Evolutionary conservation across 768 basidiomycete genomes (phyloP).

Genomic region (Mycena amicta): DNA sequence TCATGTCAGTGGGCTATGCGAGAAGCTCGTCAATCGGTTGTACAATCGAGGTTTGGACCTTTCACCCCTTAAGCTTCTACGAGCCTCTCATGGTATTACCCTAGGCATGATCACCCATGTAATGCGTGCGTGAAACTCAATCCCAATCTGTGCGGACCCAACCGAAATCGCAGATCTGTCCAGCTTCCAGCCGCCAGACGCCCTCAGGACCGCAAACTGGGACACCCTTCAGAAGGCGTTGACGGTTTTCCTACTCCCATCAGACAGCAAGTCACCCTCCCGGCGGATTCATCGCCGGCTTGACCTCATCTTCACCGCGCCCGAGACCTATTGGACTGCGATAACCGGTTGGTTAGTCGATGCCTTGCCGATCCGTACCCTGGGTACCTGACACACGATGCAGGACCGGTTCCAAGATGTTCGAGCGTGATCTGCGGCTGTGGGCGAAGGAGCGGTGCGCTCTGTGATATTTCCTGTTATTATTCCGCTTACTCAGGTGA

Average conservation of each 20-base stretch:
- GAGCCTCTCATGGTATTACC: too few relatives aligned
- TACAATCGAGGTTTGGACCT: conserved; percentile 52
- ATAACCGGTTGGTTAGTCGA: conserved; percentile 78
- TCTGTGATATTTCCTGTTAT: not conserved
- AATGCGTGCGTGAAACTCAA: conserved; percentile 61
- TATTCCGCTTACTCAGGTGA: conserved; percentile 4
- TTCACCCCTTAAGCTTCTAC: too few relatives aligned
- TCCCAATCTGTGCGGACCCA: not conserved
- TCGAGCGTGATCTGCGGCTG: conserved; percentile 79
- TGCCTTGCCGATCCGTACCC: not conserved
- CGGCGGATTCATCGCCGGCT: conserved; percentile 64
- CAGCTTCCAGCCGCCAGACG: conserved; percentile 58
- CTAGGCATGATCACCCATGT: conserved; percentile 77
- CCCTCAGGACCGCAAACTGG: conserved; percentile 61
- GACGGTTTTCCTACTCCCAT: conserved; percentile 73
- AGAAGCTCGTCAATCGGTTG: conserved; percentile 58
- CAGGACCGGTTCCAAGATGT: conserved; percentile 92
- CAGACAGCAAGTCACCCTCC: conserved; percentile 21
- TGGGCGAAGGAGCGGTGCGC: conserved; percentile 68
- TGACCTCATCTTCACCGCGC: conserved; percentile 81
- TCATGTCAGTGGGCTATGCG: conserved; percentile 64
- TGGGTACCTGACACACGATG: conserved; percentile 1
- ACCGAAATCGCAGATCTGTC: conserved; percentile 50
- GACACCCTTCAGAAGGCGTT: conserved; percentile 86
- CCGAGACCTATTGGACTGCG: conserved; percentile 83